Evolutionary conservation across 164 flowering plant species (phyloP).

Genomic region (Berberis thunbergii): DNA sequence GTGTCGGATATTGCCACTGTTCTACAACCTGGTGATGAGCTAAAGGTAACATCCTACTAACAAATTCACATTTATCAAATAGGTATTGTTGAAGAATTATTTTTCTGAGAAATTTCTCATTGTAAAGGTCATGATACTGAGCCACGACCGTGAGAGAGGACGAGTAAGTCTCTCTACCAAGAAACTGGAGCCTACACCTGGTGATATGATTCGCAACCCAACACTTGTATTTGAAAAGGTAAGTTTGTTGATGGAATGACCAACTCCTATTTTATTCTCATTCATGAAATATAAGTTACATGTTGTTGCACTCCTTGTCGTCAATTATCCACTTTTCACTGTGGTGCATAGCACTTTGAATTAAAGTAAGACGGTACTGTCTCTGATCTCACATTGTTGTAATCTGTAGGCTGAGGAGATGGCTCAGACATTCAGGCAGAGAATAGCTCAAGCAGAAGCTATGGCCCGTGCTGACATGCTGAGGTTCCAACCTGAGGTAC

Average conservation of each 20-base stretch:
- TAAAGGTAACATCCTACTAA: slow-evolving; percentile 46
- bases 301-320: no score
- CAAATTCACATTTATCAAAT: no score
- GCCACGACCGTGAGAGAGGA: slow-evolving; percentile 97
- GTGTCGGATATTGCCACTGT: slow-evolving; percentile 89
- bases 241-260: slow-evolving; percentile 3
- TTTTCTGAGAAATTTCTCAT: not conserved
- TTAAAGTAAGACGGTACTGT: no score
- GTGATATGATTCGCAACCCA: slow-evolving; percentile 98
- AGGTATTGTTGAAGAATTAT: not conserved
- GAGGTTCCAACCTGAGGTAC: slow-evolving; percentile 95
- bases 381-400: not conserved
- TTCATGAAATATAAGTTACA: no score
- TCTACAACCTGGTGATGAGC: slow-evolving; percentile 90
- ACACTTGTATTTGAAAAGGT: slow-evolving; percentile 97
- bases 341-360: no score
- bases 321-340: no score
- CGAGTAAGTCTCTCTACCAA: slow-evolving; percentile 95
- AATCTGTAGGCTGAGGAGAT: slow-evolving; percentile 88
- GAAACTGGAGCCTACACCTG: slow-evolving; percentile 97
- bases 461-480: slow-evolving; percentile 99
- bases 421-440: slow-evolving; percentile 97
- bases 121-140: slow-evolving; percentile 80
- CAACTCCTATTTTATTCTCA: no score
- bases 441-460: slow-evolving; percentile 99